Evolutionary conservation across 331 rosid genomes (phyloP).

Genomic region (Quercus lobata): DNA sequence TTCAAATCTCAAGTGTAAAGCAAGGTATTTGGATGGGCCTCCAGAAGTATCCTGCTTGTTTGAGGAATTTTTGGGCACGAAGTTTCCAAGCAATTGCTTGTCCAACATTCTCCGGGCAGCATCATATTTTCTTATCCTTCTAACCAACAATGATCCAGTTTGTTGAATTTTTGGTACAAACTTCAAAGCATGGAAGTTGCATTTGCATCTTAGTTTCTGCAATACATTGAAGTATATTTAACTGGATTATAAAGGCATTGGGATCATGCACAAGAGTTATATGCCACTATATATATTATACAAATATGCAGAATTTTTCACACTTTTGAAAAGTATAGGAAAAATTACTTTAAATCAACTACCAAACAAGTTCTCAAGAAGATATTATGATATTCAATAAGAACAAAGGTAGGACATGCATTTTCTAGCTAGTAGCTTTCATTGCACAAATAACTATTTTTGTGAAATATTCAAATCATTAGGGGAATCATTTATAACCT

Average conservation of each 20-base stretch:
- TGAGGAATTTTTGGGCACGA: constrained; percentile 28
- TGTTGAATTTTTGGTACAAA: constrained; percentile 67
- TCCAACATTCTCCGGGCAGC: constrained; percentile 57
- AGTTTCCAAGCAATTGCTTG: constrained; percentile 72
- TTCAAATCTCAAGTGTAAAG: constrained; percentile 92
- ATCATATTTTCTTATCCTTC: constrained; percentile 59
- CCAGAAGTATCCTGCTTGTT: constrained; percentile 26
- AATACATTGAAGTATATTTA: constrained; percentile 14
- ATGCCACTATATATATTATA: background rate
- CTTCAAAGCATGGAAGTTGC: constrained; percentile 89
- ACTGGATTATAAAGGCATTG: background rate
- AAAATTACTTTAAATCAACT: background rate
- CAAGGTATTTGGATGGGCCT: constrained; percentile 63
- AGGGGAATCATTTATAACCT: constrained; percentile 40
- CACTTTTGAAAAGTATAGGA: background rate
- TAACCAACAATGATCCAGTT: constrained; percentile 65
- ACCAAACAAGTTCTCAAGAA: background rate
- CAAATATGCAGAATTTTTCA: background rate
- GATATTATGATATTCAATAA: background rate
- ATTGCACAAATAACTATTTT: background rate
- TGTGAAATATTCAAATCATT: constrained; percentile 2
- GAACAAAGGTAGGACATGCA: background rate
- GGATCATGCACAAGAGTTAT: background rate
- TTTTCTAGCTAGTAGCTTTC: background rate
- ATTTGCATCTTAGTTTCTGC: constrained; percentile 94